These are phyloP conservation scores for Penicillium angulare DNA, from an alignment of 495 filamentous ascomycete species.

Conservation along the genomic window DNA sequence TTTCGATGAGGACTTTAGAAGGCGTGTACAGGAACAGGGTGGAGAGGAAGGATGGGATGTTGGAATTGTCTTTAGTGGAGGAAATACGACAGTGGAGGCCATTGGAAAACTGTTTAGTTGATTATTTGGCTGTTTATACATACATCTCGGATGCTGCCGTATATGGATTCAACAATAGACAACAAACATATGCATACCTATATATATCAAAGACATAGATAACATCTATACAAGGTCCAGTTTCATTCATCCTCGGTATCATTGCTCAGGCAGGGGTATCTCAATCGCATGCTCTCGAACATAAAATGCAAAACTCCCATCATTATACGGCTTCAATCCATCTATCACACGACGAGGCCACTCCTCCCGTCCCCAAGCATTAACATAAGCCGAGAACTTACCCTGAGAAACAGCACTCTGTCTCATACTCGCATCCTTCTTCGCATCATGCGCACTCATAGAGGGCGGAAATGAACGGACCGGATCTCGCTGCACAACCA, in stretches of 20 bases:
- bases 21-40: constrained; percentile 64
- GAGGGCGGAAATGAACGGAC: constrained; percentile 53
- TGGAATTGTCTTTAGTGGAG: constrained; percentile 82
- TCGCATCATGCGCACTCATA: constrained; percentile 55
- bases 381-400: constrained; percentile 43
- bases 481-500: constrained; percentile 44
- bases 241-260: not conserved
- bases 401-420: constrained; percentile 39
- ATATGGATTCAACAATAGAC: no score
- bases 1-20: constrained; percentile 81
- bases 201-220: no score
- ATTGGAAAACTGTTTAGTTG: constrained; percentile 48
- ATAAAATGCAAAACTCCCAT: constrained; percentile 33
- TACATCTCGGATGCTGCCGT: not conserved
- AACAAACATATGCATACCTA: no score
- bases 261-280: constrained; percentile 8
- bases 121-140: not conserved
- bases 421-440: constrained; percentile 46
- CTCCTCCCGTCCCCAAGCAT: constrained; percentile 44
- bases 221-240: no score
- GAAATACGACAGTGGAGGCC: constrained; percentile 83
- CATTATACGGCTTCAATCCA: constrained; percentile 24
- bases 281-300: constrained; percentile 19
- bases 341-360: constrained; percentile 42
- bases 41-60: constrained; percentile 81